A percentile compares a stretch with the other conserved stretches of the same genome.
Evolutionary conservation across 2,329 filamentous ascomycete species (phyloP).

Genomic region (Penicillium nordicum): DNA sequence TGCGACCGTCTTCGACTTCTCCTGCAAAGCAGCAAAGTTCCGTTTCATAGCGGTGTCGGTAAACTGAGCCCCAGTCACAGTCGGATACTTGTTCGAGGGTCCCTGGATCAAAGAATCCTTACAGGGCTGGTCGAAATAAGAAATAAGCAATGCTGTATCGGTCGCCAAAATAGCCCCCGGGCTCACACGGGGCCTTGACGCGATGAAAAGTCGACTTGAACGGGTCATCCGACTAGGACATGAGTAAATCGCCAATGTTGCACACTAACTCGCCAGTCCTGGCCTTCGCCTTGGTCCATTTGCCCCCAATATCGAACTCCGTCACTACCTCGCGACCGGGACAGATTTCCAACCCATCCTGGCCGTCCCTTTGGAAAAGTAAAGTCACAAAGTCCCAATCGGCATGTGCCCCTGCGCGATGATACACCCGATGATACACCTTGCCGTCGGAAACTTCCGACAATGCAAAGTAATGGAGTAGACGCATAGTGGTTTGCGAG

Average conservation of each 20-base stretch:
- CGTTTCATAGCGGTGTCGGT: constrained; percentile 55
- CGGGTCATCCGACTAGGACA: constrained; percentile 65
- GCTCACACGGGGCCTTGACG: constrained; percentile 59
- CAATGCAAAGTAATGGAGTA: constrained; percentile 57
- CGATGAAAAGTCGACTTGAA: constrained; percentile 66
- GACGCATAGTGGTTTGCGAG: constrained; percentile 54
- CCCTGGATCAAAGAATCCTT: constrained; percentile 59
- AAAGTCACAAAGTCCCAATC: constrained; percentile 64
- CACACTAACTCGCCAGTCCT: constrained; percentile 56
- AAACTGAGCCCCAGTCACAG: constrained; percentile 60
- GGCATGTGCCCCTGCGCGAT: constrained; percentile 61
- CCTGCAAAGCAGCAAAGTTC: constrained; percentile 54
- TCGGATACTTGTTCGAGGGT: constrained; percentile 59
- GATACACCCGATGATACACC: constrained; percentile 55
- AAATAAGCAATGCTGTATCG: constrained; percentile 66
- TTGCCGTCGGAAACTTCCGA: constrained; percentile 36
- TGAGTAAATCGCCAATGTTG: constrained; percentile 64
- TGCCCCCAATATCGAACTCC: constrained; percentile 56
- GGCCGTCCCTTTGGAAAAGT: constrained; percentile 59
- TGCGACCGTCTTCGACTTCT: constrained; percentile 40
- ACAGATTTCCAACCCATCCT: constrained; percentile 63
- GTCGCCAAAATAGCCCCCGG: constrained; percentile 54
- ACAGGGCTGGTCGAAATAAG: constrained; percentile 63
- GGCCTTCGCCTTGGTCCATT: constrained; percentile 62
- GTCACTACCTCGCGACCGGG: constrained; percentile 61